Conservation (phyloP, 2,329 filamentous ascomycete species). For the Penicillium sp. region DNA sequence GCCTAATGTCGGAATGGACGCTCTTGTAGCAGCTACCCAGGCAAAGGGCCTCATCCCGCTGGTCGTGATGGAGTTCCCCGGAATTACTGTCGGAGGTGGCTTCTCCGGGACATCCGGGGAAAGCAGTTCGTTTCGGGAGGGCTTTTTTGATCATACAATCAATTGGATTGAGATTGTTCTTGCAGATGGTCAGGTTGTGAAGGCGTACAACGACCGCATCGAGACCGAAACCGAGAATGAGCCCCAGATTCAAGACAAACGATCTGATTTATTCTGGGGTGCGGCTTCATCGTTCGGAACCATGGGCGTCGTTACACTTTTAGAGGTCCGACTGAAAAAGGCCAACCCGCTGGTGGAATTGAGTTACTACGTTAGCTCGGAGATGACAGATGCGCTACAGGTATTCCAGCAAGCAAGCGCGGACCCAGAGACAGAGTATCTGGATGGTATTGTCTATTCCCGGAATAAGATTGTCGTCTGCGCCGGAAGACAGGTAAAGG, state of each 20-base stretch:
- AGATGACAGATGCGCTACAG: slow-evolving; percentile 54
- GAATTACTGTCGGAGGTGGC: slow-evolving; percentile 70
- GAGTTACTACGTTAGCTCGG: slow-evolving; percentile 61
- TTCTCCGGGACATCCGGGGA: slow-evolving; percentile 70
- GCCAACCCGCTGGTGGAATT: slow-evolving; percentile 64
- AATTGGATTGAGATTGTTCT: slow-evolving; percentile 67
- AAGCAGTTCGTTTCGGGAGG: slow-evolving; percentile 68
- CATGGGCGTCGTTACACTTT: slow-evolving; percentile 63
- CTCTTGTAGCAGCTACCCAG: slow-evolving; percentile 62
- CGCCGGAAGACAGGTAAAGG: slow-evolving; percentile 61
- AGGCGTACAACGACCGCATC: slow-evolving; percentile 43
- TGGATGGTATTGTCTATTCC: slow-evolving; percentile 71
- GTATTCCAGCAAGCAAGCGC: slow-evolving; percentile 52
- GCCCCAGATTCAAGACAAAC: slow-evolving; percentile 37
- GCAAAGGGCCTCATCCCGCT: slow-evolving; percentile 61
- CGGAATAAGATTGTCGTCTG: slow-evolving; percentile 62
- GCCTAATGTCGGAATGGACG: slow-evolving; percentile 72
- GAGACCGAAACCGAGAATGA: neutral
- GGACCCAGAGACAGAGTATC: slow-evolving; percentile 60
- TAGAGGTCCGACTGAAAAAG: slow-evolving; percentile 62
- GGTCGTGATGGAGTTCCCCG: slow-evolving; percentile 73
- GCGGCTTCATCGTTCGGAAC: slow-evolving; percentile 65
- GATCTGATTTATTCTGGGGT: slow-evolving; percentile 61
- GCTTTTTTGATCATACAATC: slow-evolving; percentile 68
- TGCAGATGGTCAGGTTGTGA: slow-evolving; percentile 60